Evolutionary conservation across 768 basidiomycete genomes (phyloP).

Genomic region (Lyophyllum atratum): DNA sequence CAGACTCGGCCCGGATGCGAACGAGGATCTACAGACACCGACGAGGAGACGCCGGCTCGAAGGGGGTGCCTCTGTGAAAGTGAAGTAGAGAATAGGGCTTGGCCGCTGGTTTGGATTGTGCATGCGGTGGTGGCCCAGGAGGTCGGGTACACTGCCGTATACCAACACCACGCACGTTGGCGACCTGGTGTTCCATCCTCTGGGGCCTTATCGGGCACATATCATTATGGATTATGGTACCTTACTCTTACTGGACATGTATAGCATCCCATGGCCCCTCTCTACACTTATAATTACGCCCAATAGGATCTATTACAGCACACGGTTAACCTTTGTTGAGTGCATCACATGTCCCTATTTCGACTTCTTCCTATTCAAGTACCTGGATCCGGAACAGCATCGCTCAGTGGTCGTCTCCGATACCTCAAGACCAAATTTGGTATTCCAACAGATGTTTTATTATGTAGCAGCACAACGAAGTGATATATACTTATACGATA

Average conservation of each 20-base stretch:
- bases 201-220: background rate
- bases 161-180: background rate
- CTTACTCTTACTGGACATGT: background rate
- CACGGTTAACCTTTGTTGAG: background rate
- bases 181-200: background rate
- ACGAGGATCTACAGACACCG: constrained; percentile 46
- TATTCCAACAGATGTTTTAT: background rate
- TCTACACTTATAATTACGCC: background rate
- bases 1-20: constrained; percentile 23
- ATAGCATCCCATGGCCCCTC: background rate
- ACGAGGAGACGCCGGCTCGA: constrained; percentile 58
- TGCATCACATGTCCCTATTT: background rate
- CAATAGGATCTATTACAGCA: background rate
- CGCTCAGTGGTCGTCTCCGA: background rate
- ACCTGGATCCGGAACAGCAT: background rate
- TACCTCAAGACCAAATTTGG: background rate
- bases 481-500: constrained; percentile 12
- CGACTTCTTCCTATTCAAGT: background rate
- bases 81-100: constrained; percentile 39
- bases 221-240: constrained; percentile 1
- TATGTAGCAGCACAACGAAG: background rate
- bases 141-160: background rate
- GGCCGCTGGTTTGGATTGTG: background rate
- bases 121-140: background rate
- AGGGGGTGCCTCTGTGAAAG: constrained; percentile 54